Conservation (phyloP, 1,139 yeast genomes). For the Scheffersomyces illinoinensis region DNA sequence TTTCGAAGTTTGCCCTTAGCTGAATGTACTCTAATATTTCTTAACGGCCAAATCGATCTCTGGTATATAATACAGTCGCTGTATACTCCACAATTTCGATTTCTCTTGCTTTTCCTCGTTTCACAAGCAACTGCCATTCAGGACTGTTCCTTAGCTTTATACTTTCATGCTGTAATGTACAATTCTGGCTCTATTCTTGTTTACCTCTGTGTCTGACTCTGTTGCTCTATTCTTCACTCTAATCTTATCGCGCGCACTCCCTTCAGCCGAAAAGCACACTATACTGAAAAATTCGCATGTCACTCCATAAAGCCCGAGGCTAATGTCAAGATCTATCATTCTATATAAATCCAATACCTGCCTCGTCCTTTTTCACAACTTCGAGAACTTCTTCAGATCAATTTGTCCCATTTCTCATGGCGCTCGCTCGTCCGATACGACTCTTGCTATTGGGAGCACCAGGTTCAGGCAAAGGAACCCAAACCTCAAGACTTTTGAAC, state of each 20-base stretch:
- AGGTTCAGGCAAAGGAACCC: constrained; percentile 94
- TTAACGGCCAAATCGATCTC: neutral
- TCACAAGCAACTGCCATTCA: too few relatives aligned
- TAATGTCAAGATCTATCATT: neutral
- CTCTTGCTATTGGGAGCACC: constrained; percentile 86
- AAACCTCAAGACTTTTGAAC: constrained; percentile 63
- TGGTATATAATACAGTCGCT: neutral
- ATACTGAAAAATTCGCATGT: constrained; percentile 5
- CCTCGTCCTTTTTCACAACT: neutral
- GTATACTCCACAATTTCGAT: neutral
- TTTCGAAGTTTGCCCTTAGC: too few relatives aligned
- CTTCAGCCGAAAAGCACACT: constrained; percentile 14
- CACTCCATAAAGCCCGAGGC: constrained; percentile 9
- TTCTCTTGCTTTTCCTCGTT: neutral
- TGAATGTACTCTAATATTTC: neutral
- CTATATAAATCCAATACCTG: neutral
- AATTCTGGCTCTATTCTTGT: neutral
- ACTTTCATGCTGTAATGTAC: neutral
- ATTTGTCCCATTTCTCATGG: neutral
- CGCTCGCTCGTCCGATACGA: constrained; percentile 49
- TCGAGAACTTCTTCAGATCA: neutral
- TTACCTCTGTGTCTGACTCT: neutral
- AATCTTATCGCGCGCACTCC: constrained; percentile 2
- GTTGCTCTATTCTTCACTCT: neutral
- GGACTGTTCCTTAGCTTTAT: too few relatives aligned